Base-by-base conservation (phyloP, 345 rosid genomes). In the Conringia planisiliqua region DNA sequence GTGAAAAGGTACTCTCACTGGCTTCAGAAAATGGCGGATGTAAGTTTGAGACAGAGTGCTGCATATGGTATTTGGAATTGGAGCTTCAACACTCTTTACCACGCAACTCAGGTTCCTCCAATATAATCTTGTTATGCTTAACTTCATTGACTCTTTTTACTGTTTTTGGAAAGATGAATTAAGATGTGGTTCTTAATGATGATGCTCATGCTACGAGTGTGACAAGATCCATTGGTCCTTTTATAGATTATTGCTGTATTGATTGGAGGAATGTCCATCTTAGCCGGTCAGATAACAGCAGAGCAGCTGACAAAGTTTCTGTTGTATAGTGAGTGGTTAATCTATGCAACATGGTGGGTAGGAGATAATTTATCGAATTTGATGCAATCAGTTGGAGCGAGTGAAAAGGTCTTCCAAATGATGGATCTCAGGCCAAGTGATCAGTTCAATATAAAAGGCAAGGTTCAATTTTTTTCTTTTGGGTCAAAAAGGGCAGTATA, bases 311-410 rank as follows among this genome's bases (percentile, higher is more conserved):
- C 97, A 1, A 94, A 94, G 84, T 94, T 87, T 81, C 83, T 94
- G 83, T 73, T 94, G 74, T 94, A 94, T 77, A 91, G 97, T 70
- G 99, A 94, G 77, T 91, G 97, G 99, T 83, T 94, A 82, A 91
- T 94, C 72, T 94, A 86, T 78, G 90, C 99, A 66, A 90, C 97
- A 43, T 94, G 97, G 97, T 91, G 93, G 96, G 91, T 88, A 61
- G 97, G 97, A 61, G 99, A 94, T 84, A 94, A 86, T 78, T 66
- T 95, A 79, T 91, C 97, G 26, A 82, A 87, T 47, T 73, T 95
- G 79, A 91, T 95, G 97, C 99, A 95, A 78, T 92, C 99, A 65
- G 86, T 91, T 74, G 99, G 99, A 68, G 99, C 99, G 33, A 95
- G 97, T 68, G 99, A 91, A 85, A 95, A 91, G 80, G 99, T 95